Evolutionary conservation across 2,329 filamentous ascomycete species (phyloP), one percentile per base, ranked within the genome.

Genomic region (Sarocladium brachiariae): DNA sequence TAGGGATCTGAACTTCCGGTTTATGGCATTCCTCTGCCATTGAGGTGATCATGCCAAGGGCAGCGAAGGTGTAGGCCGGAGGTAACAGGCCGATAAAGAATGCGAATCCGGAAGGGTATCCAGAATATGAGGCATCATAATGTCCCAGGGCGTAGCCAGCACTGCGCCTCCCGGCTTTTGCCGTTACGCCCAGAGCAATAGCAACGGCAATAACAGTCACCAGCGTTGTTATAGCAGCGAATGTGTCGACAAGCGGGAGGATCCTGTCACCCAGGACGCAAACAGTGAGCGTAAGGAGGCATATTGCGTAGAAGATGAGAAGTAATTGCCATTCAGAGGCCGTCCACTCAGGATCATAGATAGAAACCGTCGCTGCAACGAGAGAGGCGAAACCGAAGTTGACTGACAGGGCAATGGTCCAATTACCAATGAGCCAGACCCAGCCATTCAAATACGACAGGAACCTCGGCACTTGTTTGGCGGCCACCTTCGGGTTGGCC

Each of bases 391-490:
- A 83, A 0, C 76, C 79, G 60, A 89, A 89, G 61, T 86, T 87
- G 66, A 89, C 87, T 34, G 73, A 77, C 16, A 81, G 65, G 0
- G 72, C 73, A 16, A 75, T 71, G 23, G 84, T 87, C 84, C 84
- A 88, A 63, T 88, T 88, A 0, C 85, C 85, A 2, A 88, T 83
- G 0, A 88, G 70, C 0, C 83, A 86, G 50, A 86, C 63, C 84
- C 85, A 88, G 13, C 84, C 84, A 4, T 83, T 84, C 24, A 86
- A 78, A 72, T 83, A 88, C 9, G 59, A 87, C 1, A 55, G 27
- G 9, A 54, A 10, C 6, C 38, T 45, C 31, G 21, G 39, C 33
- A n/a, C n/a, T 6, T 14, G 8, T 5, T n/a, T 5, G 6, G 33
- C 33, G 16, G 33, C 14, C 33, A 35, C 16, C 8, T 30, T 24